phyloP scores from a whole-genome alignment of 2,329 filamentous ascomycete species.

The Fusarium xylarioides region DNA sequence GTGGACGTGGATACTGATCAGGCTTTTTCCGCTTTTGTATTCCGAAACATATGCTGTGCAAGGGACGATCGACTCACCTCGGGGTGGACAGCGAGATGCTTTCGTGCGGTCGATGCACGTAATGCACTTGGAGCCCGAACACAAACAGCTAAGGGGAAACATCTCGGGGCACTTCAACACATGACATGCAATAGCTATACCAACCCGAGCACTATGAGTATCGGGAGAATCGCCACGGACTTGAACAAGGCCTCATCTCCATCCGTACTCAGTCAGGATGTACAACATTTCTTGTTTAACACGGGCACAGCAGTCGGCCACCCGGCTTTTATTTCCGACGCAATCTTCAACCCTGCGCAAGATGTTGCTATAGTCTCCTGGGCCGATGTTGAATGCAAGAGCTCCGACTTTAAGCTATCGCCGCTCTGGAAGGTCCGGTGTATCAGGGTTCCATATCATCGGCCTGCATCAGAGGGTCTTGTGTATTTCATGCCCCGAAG shows the following conservation, averaged over 20 bases:
- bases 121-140: background rate
- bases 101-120: background rate
- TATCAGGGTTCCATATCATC: background rate
- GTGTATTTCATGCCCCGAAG: background rate
- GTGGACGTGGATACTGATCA: background rate
- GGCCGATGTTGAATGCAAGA: background rate
- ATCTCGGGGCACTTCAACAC: background rate
- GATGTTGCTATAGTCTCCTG: background rate
- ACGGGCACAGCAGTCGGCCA: background rate
- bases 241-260: background rate
- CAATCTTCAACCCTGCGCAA: background rate
- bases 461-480: background rate
- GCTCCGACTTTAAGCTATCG: background rate
- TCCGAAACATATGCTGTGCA: background rate
- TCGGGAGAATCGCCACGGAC: background rate
- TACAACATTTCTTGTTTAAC: background rate
- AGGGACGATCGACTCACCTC: background rate
- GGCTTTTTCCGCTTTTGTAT: background rate
- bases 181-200: background rate
- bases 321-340: background rate
- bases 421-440: background rate
- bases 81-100: background rate
- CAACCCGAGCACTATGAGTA: background rate
- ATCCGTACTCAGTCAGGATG: background rate
- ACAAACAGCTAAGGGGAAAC: background rate